Conservation (phyloP, 371 early-diverging fungal genomes). For the Entomophthora muscae region DNA sequence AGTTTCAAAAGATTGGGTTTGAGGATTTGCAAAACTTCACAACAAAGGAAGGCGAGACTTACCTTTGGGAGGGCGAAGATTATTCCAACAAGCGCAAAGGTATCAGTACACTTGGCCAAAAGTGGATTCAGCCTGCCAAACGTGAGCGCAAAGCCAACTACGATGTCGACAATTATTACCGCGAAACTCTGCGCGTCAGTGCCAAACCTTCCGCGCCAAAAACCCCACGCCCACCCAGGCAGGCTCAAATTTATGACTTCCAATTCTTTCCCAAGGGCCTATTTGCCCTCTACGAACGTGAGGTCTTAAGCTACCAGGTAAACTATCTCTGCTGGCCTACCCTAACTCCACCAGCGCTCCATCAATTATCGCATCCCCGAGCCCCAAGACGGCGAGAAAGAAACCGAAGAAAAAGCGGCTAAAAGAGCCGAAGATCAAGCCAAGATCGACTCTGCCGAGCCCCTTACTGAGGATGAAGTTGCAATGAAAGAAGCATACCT, state of each 20-base stretch:
- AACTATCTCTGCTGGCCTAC: constrained; percentile 8
- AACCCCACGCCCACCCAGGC: constrained; percentile 46
- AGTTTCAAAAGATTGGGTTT: constrained; percentile 72
- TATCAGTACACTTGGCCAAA: constrained; percentile 15
- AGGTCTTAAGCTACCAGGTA: constrained; percentile 35
- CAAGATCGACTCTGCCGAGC: constrained; percentile 69
- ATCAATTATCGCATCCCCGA: constrained; percentile 28
- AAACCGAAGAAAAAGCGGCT: constrained; percentile 32
- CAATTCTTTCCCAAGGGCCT: constrained; percentile 85
- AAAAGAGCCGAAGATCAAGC: constrained; percentile 60
- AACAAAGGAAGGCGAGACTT: constrained; percentile 43
- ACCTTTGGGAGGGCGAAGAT: constrained; percentile 95
- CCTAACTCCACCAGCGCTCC: constrained; percentile 27
- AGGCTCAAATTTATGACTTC: constrained; percentile 51
- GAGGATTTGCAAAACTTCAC: constrained; percentile 80
- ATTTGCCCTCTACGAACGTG: constrained; percentile 63
- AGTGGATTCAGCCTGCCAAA: constrained; percentile 79
- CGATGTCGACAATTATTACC: constrained; percentile 74
- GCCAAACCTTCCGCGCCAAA: constrained; percentile 28
- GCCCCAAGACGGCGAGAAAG: constrained; percentile 21
- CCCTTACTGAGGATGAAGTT: constrained; percentile 76
- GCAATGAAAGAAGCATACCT: constrained; percentile 62
- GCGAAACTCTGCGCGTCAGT: constrained; percentile 46
- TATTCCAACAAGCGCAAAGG: constrained; percentile 14
- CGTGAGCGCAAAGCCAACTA: constrained; percentile 76